A percentile compares a stretch with the other conserved stretches of the same genome.
Conservation (phyloP, 108 stramenopile genomes). For the Skeletonema grethae region DNA sequence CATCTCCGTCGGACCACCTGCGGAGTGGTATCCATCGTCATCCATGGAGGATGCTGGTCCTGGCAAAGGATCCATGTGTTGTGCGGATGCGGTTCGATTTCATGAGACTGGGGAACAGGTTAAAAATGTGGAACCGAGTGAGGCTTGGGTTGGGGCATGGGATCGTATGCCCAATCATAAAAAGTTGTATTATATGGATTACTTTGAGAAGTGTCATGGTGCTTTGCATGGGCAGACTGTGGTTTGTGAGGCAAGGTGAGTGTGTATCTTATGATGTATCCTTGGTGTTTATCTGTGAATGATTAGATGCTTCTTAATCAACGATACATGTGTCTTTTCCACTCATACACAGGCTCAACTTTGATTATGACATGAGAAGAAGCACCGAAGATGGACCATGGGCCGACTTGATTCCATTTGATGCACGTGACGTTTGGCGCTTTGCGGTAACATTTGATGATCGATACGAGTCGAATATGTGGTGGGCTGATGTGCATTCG, state of each 20-base stretch:
- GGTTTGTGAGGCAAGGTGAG: slow-evolving; percentile 36
- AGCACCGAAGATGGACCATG: slow-evolving; percentile 29
- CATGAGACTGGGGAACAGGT: slow-evolving; percentile 1
- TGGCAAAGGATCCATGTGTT: slow-evolving; percentile 8
- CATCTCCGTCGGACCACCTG: slow-evolving; percentile 12
- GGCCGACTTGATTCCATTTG: slow-evolving; percentile 27
- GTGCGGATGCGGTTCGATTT: slow-evolving; percentile 19
- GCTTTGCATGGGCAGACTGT: slow-evolving; percentile 32
- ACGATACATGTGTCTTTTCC: neutral
- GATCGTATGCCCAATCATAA: neutral
- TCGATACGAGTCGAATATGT: slow-evolving; percentile 8
- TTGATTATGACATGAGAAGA: slow-evolving; percentile 37
- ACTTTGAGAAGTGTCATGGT: slow-evolving; percentile 11
- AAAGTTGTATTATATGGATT: slow-evolving; percentile 12
- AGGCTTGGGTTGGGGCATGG: slow-evolving; percentile 5
- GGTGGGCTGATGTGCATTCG: slow-evolving; percentile 9
- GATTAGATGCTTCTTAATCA: too few species aligned
- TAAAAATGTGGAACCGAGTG: neutral
- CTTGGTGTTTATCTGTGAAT: neutral
- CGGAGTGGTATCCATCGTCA: slow-evolving; percentile 12
- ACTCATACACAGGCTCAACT: slow-evolving; percentile 28
- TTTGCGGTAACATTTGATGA: slow-evolving; percentile 21
- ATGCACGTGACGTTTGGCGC: slow-evolving; percentile 33
- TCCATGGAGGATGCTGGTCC: slow-evolving; percentile 21
- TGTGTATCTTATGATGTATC: neutral